Evolutionary conservation across 768 basidiomycete genomes (phyloP).

Genomic region (Hypholoma sublateritium): DNA sequence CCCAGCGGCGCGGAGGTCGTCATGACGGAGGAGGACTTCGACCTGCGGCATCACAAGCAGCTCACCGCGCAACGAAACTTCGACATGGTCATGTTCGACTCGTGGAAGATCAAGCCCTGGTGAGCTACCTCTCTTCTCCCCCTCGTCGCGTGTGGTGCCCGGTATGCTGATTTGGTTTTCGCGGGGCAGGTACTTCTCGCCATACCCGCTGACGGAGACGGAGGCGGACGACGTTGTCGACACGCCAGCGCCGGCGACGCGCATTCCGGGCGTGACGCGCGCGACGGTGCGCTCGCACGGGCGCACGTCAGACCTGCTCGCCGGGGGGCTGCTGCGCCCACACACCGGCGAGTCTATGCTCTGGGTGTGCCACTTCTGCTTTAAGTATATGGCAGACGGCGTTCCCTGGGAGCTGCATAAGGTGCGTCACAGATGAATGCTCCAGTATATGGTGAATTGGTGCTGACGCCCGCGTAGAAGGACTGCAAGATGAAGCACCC

Average conservation of each 20-base stretch:
- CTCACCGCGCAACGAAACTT: slow-evolving; percentile 78
- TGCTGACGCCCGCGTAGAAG: slow-evolving; percentile 42
- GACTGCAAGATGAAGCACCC: slow-evolving; percentile 69
- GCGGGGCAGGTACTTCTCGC: slow-evolving; percentile 82
- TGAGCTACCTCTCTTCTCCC: slow-evolving; percentile 33
- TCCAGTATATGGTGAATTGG: background rate
- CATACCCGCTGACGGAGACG: slow-evolving; percentile 76
- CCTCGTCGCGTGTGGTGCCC: background rate
- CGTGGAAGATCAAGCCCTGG: slow-evolving; percentile 90
- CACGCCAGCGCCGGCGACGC: slow-evolving; percentile 25
- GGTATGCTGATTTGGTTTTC: background rate
- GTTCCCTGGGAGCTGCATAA: slow-evolving; percentile 68
- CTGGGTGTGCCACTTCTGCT: slow-evolving; percentile 91
- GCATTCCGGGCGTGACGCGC: slow-evolving; percentile 50
- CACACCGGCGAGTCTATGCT: slow-evolving; percentile 51
- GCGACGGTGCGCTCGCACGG: slow-evolving; percentile 60
- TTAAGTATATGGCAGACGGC: slow-evolving; percentile 92
- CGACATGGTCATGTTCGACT: slow-evolving; percentile 81
- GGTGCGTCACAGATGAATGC: slow-evolving; percentile 33
- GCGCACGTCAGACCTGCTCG: slow-evolving; percentile 72
- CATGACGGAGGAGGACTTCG: slow-evolving; percentile 71
- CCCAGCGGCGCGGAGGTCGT: slow-evolving; percentile 27
- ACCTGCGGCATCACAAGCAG: slow-evolving; percentile 65
- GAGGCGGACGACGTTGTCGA: slow-evolving; percentile 53
- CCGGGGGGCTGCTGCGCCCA: slow-evolving; percentile 56